These are phyloP conservation scores for Alternaria rosae DNA, from an alignment of 2,329 filamentous ascomycete species.

Conservation along the genomic window DNA sequence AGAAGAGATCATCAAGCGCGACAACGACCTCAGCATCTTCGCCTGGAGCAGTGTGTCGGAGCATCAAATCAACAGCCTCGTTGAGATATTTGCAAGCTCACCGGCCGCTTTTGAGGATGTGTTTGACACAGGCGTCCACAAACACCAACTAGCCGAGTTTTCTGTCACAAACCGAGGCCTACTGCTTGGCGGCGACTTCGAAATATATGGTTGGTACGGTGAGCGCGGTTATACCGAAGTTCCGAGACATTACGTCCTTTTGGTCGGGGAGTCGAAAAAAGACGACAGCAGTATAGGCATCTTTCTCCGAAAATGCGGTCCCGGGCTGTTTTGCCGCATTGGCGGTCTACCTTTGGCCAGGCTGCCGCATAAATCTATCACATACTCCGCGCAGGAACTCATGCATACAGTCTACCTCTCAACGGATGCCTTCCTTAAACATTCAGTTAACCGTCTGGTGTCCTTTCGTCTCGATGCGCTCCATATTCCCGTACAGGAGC, in stretches of 20 bases:
- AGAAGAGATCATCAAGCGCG: slow-evolving; percentile 8
- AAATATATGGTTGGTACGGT: neutral
- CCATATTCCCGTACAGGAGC: neutral
- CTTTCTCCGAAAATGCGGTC: neutral
- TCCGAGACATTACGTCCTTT: neutral
- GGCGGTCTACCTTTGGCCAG: neutral
- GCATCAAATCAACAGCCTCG: neutral
- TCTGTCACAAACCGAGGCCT: neutral
- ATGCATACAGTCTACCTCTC: neutral
- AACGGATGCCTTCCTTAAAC: neutral
- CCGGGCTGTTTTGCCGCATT: neutral
- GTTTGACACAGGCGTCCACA: neutral
- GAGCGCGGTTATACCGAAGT: neutral
- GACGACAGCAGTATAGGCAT: neutral
- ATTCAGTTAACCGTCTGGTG: neutral
- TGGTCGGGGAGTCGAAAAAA: neutral
- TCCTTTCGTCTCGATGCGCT: neutral
- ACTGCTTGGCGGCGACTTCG: neutral
- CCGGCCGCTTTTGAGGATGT: neutral
- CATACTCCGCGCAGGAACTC: neutral
- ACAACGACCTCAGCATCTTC: slow-evolving; percentile 13
- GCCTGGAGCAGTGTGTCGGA: slow-evolving; percentile 2
- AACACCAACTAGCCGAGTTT: neutral
- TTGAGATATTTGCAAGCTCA: neutral
- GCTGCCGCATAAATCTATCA: neutral